Base-by-base conservation (phyloP, 2,329 filamentous ascomycete genomes). In the Stenocarpella maydis region DNA sequence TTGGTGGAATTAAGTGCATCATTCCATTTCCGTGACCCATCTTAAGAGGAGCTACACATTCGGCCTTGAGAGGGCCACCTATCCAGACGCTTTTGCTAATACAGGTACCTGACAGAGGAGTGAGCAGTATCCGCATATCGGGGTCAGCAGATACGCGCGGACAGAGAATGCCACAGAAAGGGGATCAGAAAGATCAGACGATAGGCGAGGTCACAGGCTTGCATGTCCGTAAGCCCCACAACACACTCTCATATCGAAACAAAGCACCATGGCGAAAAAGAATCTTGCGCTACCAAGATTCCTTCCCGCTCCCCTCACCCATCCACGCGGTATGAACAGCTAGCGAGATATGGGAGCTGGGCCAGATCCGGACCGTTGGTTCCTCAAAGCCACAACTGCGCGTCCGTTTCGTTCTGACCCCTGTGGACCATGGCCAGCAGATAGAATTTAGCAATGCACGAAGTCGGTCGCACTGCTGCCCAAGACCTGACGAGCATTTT, bases 1-100 rank as follows among this genome's bases (percentile, higher is more conserved):
- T 45, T 61, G 58, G 58, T 61, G 58, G 58, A 61, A 61, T 61
- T 14, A 8, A 28, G 15, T n/a, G 41, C 58, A 49, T 61, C 58
- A 47, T 47, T 47, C 41, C 26, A 61, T 43, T 45, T 19, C 37
- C 41, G 26, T 34, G 55, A 61, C 55, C 55, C 55, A 28, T 61
- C 41, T 17, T 17, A 47, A 61, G 26, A 61, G 58, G 58, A 61
- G 58, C 58, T 41, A 31, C 58, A 61, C 41, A 17, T 34, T 19
- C 58, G 58, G 58, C 41, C 7, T 34, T 17, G 3, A 37, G 17
- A 49, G 10, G 41, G 28, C 58, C 58, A 61, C 58, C 58, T 61
- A 61, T 61, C 58, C 58, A 10, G 8, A 8, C 41, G 10, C 10
- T 61, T 34, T 24, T 41, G 58, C 58, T 61, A 61, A 61, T 61